These are phyloP conservation scores for Coemansia sp. DNA, from an alignment of 192 early-diverging fungal species.

Conservation along the genomic window DNA sequence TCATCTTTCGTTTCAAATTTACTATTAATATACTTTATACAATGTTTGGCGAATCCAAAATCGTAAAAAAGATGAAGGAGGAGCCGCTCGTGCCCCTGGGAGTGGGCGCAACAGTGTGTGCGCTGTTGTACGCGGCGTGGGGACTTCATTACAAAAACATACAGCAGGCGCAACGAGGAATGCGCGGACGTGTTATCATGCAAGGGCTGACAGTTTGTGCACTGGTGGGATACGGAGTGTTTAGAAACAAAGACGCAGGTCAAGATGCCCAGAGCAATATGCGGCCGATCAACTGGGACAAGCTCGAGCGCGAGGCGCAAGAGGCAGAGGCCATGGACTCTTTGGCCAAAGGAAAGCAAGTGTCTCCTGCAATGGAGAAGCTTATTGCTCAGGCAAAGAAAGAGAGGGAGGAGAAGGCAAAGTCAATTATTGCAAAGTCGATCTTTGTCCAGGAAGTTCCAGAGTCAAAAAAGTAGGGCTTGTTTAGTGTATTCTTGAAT, in stretches of 20 bases:
- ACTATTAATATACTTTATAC: neutral
- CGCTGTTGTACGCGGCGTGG: conserved; percentile 38
- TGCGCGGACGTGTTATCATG: conserved; percentile 44
- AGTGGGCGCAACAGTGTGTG: conserved; percentile 29
- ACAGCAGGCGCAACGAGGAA: conserved; percentile 36
- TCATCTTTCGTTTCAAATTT: neutral
- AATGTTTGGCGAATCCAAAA: neutral
- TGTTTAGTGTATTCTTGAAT: neutral
- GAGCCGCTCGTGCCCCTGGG: conserved; percentile 46
- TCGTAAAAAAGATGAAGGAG: conserved; percentile 29
- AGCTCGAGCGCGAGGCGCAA: conserved; percentile 29
- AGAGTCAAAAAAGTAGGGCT: conserved; percentile 13
- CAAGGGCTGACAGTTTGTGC: conserved; percentile 45
- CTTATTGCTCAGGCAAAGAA: neutral
- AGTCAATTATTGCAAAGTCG: conserved; percentile 8
- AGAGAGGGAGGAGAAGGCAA: neutral
- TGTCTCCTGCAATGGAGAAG: conserved; percentile 1
- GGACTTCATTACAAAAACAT: conserved; percentile 28
- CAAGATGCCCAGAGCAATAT: conserved; percentile 15
- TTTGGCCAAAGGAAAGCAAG: neutral
- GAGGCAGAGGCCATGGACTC: conserved; percentile 19
- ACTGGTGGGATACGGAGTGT: conserved; percentile 31
- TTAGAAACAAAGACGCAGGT: neutral
- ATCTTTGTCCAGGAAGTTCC: neutral
- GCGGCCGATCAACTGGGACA: conserved; percentile 46